These are phyloP conservation scores for Aeminium ludgeri DNA, from an alignment of 495 filamentous ascomycete species.

Conservation along the genomic window DNA sequence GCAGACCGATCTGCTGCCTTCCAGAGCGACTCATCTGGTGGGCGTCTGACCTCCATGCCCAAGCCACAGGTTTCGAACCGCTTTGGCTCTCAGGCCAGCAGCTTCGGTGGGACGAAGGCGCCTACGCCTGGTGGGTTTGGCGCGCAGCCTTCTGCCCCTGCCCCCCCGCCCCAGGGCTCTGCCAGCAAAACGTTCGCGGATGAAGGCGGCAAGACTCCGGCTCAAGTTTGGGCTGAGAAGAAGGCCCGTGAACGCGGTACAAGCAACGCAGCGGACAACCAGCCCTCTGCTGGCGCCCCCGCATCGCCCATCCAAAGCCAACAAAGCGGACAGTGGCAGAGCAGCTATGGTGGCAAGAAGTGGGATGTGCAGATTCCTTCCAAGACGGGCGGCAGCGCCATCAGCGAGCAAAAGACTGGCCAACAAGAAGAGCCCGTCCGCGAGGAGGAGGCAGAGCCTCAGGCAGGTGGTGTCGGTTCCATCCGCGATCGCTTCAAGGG, in stretches of 20 bases:
- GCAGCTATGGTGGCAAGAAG: constrained; percentile 69
- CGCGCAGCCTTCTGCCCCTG: constrained; percentile 30
- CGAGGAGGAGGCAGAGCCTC: constrained; percentile 31
- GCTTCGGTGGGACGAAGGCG: constrained; percentile 74
- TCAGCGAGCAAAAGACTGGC: constrained; percentile 27
- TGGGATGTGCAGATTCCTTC: constrained; percentile 72
- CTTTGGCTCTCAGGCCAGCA: constrained; percentile 48
- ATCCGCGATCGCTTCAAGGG: constrained; percentile 65
- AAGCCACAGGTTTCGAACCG: constrained; percentile 89
- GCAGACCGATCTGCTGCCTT: constrained; percentile 54
- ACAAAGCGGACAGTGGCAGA: constrained; percentile 68
- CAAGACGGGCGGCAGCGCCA: constrained; percentile 44
- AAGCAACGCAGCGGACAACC: constrained; percentile 27
- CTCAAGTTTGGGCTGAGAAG: constrained; percentile 92
- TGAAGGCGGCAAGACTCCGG: constrained; percentile 86
- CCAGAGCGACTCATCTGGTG: constrained; percentile 34
- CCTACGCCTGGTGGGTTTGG: constrained; percentile 54
- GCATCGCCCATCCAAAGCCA: constrained; percentile 45
- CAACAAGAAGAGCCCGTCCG: constrained; percentile 27
- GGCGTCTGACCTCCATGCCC: constrained; percentile 70
- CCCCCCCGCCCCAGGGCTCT: constrained; percentile 46
- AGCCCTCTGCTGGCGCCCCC: constrained; percentile 21
- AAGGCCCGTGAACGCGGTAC: constrained; percentile 63
- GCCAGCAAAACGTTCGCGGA: constrained; percentile 89
- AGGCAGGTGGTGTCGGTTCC: constrained; percentile 46